Evolutionary conservation across 2,329 filamentous ascomycete genomes (phyloP).

Genomic region (Penicillium frequentans): DNA sequence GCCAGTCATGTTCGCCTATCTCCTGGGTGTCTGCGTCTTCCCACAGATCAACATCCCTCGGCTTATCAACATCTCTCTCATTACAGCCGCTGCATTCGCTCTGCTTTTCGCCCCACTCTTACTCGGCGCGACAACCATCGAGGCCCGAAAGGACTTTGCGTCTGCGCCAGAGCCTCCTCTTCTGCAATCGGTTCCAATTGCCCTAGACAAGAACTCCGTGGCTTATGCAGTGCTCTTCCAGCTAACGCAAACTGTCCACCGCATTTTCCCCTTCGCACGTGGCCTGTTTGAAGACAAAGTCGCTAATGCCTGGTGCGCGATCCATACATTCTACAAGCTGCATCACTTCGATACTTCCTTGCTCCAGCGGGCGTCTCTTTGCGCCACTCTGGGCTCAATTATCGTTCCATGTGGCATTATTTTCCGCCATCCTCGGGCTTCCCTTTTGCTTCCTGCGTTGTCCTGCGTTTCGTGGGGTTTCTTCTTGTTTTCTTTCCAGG

Average conservation of each 20-base stretch:
- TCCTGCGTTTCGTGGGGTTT: conserved; percentile 91
- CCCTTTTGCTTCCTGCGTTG: conserved; percentile 75
- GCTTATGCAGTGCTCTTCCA: conserved; percentile 78
- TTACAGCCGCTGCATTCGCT: conserved; percentile 71
- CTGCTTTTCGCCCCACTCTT: conserved; percentile 75
- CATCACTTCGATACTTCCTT: conserved; percentile 68
- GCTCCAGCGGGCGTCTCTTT: conserved; percentile 74
- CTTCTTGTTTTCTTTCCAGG: conserved; percentile 96
- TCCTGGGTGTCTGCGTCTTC: conserved; percentile 81
- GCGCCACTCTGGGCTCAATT: conserved; percentile 73
- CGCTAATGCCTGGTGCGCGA: conserved; percentile 94
- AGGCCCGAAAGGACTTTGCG: conserved; percentile 62
- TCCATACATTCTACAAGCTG: conserved; percentile 88
- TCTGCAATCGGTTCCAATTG: conserved; percentile 56
- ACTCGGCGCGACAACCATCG: conserved; percentile 68
- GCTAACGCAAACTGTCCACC: conserved; percentile 78
- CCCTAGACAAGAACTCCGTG: conserved; percentile 63
- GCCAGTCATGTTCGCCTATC: conserved; percentile 85
- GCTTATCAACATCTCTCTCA: conserved; percentile 71
- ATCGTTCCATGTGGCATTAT: conserved; percentile 76
- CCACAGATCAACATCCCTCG: conserved; percentile 67
- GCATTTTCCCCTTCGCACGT: conserved; percentile 94
- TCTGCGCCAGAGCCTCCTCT: conserved; percentile 64
- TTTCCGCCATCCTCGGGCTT: conserved; percentile 73
- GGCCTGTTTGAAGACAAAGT: conserved; percentile 98